phyloP scores from a whole-genome alignment of 306 rosid genomes.

The Rosa rugosa region DNA sequence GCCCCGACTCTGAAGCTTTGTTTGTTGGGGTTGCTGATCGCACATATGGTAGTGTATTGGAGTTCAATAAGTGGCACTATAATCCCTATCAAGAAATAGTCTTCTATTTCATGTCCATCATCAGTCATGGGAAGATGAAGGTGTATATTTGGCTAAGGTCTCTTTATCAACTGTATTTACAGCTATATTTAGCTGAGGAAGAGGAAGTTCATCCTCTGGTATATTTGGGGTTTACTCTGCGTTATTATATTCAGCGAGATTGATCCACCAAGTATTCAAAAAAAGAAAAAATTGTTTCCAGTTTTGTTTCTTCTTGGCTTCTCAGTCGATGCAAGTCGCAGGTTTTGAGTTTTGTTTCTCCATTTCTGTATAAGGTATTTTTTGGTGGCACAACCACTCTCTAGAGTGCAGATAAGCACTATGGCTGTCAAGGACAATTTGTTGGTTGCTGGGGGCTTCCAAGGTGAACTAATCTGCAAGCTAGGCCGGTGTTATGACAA shows the following conservation, averaged over 20 bases:
- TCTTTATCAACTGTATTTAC: neutral
- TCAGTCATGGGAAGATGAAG: neutral
- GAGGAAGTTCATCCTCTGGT: neutral
- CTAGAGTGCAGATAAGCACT: constrained; percentile 91
- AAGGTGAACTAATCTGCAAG: constrained; percentile 96
- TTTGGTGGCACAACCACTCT: constrained; percentile 52
- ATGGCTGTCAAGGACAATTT: constrained; percentile 86
- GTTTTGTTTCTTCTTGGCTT: neutral
- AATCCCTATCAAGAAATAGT: constrained; percentile 44
- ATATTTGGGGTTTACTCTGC: neutral
- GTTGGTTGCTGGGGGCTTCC: constrained; percentile 89
- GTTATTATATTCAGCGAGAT: neutral
- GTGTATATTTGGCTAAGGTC: neutral
- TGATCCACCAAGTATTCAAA: neutral
- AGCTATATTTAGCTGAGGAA: too few relatives aligned
- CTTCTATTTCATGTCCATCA: constrained; percentile 31
- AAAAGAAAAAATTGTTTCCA: neutral
- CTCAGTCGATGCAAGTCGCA: neutral
- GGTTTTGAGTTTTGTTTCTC: constrained; percentile 25
- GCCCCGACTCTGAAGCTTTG: constrained; percentile 76
- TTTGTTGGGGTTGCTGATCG: constrained; percentile 28
- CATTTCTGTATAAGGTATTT: neutral
- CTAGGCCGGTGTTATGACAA: constrained; percentile 29
- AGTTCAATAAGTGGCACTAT: constrained; percentile 56
- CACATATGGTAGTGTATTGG: constrained; percentile 78